Percentiles rank a stretch among this genome's conserved stretches.
Conservation (phyloP, 2,329 filamentous ascomycete species). For the Neofusicoccum cordaticola region DNA sequence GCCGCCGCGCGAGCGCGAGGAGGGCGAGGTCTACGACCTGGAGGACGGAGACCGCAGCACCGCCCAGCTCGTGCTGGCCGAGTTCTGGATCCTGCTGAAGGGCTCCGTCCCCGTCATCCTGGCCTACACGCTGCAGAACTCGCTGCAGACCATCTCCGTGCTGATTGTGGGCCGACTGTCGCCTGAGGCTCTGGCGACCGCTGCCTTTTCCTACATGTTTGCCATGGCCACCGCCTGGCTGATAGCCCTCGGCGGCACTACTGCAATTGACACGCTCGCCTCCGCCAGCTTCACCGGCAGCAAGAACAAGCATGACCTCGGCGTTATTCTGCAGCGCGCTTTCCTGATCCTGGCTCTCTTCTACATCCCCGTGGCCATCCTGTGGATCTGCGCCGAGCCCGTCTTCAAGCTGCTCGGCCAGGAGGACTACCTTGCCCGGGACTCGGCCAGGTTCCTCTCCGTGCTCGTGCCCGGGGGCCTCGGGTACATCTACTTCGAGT, state of each 20-base stretch:
- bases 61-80: conserved; percentile 46
- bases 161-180: conserved; percentile 77
- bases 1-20: conserved; percentile 39
- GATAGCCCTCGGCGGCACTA: conserved; percentile 80
- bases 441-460: conserved; percentile 70
- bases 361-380: conserved; percentile 67
- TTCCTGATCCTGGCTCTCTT: conserved; percentile 70
- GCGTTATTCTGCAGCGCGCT: conserved; percentile 72
- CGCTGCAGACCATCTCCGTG: conserved; percentile 77
- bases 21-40: conserved; percentile 38
- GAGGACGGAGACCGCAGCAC: conserved; percentile 35
- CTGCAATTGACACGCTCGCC: conserved; percentile 79
- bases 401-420: conserved; percentile 74
- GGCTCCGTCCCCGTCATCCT: conserved; percentile 75
- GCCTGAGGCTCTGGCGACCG: conserved; percentile 74
- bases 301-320: conserved; percentile 73
- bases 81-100: conserved; percentile 67
- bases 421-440: conserved; percentile 70
- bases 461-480: conserved; percentile 76
- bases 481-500: conserved; percentile 85
- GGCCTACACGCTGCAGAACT: conserved; percentile 83
- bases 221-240: conserved; percentile 87
- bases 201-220: conserved; percentile 91
- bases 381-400: conserved; percentile 74
- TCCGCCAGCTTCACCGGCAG: conserved; percentile 81